Evolutionary conservation across 441 rosid species (phyloP).

Genomic region (Corymbia calophylla): DNA sequence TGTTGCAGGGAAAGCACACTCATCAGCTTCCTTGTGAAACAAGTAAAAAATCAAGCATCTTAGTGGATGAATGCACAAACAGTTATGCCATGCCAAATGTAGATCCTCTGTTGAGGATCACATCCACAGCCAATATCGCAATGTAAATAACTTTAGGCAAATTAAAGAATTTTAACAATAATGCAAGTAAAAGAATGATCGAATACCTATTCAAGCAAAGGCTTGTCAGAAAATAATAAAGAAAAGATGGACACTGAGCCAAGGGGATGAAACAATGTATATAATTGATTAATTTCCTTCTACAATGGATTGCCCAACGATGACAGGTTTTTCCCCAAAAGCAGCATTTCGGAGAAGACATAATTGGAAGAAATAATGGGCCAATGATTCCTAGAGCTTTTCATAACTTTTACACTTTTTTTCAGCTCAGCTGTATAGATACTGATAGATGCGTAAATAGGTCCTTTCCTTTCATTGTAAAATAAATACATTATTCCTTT

Average conservation of each 20-base stretch:
- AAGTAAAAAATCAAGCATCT: not conserved
- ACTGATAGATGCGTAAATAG: not conserved
- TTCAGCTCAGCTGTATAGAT: not conserved
- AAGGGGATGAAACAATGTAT: not conserved
- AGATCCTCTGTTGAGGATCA: not conserved
- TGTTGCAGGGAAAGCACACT: slow-evolving; percentile 11
- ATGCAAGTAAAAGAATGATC: not conserved
- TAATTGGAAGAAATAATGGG: not conserved
- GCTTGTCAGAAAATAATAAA: not conserved
- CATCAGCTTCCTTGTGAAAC: not conserved
- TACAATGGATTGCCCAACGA: not conserved
- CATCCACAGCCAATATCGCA: not conserved
- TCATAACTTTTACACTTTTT: not conserved
- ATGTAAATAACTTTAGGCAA: not conserved
- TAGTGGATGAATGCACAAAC: not conserved
- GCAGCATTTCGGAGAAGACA: not conserved
- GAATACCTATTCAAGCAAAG: not conserved
- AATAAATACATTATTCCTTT: not conserved
- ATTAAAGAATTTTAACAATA: not conserved
- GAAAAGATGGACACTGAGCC: not conserved
- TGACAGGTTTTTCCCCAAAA: not conserved
- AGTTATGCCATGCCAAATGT: not conserved
- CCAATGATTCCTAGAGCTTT: not conserved
- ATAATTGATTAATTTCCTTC: not conserved
- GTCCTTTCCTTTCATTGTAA: not conserved